phyloP scores from a whole-genome alignment of 805 yeast species.

The Metschnikowia matae region DNA sequence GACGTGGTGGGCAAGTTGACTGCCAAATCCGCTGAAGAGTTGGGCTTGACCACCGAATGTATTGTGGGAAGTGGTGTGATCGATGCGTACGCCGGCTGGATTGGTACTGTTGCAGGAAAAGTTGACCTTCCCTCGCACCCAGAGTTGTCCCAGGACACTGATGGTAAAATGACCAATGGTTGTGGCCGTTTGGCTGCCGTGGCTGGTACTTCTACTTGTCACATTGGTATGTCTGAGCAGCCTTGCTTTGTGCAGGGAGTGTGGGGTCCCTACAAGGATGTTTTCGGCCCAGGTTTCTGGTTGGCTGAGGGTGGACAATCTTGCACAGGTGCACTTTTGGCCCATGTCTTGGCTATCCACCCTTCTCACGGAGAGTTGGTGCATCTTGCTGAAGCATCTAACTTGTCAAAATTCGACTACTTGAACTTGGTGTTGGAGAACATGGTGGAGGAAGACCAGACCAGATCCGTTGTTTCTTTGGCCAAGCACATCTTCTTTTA shows the following conservation, averaged over 20 bases:
- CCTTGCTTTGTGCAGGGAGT: slow-evolving; percentile 93
- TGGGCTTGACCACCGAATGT: slow-evolving; percentile 77
- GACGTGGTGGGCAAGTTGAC: slow-evolving; percentile 77
- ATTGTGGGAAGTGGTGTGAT: slow-evolving; percentile 94
- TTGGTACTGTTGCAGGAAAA: slow-evolving; percentile 94
- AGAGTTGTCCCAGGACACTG: slow-evolving; percentile 43
- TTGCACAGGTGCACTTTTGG: slow-evolving; percentile 91
- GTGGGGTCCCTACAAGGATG: slow-evolving; percentile 98
- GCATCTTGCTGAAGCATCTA: slow-evolving; percentile 61
- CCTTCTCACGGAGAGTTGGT: slow-evolving; percentile 79
- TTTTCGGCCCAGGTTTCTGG: slow-evolving; percentile 87
- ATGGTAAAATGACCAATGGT: slow-evolving; percentile 50
- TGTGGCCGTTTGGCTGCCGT: slow-evolving; percentile 93
- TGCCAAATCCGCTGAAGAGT: slow-evolving; percentile 64
- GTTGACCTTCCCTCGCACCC: slow-evolving; percentile 58
- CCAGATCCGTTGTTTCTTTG: slow-evolving; percentile 71
- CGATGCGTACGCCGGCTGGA: slow-evolving; percentile 98
- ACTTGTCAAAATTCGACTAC: slow-evolving; percentile 74
- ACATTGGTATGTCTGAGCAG: slow-evolving; percentile 77
- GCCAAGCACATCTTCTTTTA: slow-evolving; percentile 86
- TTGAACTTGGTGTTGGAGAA: slow-evolving; percentile 72
- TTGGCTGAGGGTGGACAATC: slow-evolving; percentile 99
- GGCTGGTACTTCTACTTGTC: slow-evolving; percentile 98
- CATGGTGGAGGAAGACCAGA: slow-evolving; percentile 51
- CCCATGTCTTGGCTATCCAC: slow-evolving; percentile 82